These are phyloP conservation scores for Chaetothyriales sp. DNA, from an alignment of 2,329 filamentous ascomycete species.

Conservation along the genomic window DNA sequence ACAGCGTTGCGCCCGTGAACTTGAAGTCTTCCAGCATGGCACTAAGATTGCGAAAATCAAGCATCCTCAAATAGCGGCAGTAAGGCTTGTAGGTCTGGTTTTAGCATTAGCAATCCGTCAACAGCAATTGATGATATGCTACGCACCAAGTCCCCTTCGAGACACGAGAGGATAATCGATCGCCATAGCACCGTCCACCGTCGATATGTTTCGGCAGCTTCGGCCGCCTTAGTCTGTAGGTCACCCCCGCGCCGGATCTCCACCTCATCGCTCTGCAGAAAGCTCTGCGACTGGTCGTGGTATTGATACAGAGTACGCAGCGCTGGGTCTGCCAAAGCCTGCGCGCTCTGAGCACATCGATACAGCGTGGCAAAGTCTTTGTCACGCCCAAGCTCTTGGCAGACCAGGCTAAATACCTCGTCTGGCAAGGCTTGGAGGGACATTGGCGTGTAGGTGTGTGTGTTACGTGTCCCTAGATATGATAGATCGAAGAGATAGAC, in stretches of 20 bases:
- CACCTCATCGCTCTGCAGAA: constrained; percentile 16
- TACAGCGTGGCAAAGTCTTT: constrained; percentile 49
- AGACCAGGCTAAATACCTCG: constrained; percentile 29
- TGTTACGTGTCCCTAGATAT: neutral
- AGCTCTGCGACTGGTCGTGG: constrained; percentile 14
- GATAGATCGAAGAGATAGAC: too few relatives aligned
- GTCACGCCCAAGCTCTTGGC: constrained; percentile 42
- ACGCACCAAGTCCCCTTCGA: constrained; percentile 26
- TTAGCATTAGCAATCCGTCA: neutral
- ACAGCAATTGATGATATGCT: neutral
- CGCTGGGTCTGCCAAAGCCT: constrained; percentile 44
- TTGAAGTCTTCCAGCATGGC: constrained; percentile 46
- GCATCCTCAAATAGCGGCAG: constrained; percentile 50
- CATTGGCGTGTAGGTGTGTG: neutral
- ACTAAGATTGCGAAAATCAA: constrained; percentile 50
- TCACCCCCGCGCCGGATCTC: constrained; percentile 11
- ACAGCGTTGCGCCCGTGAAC: constrained; percentile 45
- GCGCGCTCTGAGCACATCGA: constrained; percentile 43
- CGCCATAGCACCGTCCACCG: constrained; percentile 55
- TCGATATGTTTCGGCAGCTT: constrained; percentile 35
- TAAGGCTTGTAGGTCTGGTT: constrained; percentile 52
- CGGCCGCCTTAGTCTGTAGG: constrained; percentile 18
- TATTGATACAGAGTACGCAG: constrained; percentile 52
- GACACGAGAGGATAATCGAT: constrained; percentile 52
- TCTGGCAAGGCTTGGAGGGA: constrained; percentile 9